A percentile compares a stretch with the other conserved stretches of the same genome.
Conservation (phyloP, 192 early-diverging fungal species). For the Diversispora epigaea region DNA sequence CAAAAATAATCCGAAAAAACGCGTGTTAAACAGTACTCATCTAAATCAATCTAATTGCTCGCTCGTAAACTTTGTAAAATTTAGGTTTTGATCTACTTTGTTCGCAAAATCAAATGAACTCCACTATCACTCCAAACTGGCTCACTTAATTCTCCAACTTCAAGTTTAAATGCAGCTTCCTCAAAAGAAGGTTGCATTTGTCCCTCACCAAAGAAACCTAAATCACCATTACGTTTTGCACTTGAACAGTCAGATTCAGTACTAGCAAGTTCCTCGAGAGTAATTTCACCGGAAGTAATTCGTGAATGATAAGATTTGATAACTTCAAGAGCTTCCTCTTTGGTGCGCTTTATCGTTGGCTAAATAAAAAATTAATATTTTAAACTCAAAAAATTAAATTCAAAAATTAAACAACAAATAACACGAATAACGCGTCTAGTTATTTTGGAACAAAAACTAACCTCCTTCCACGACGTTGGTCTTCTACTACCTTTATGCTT, state of each 20-base stretch:
- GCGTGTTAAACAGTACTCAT: no score
- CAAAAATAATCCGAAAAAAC: no score
- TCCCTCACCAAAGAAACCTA: slow-evolving; percentile 82
- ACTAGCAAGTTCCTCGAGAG: slow-evolving; percentile 71
- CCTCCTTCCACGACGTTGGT: slow-evolving; percentile 90
- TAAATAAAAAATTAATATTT: slow-evolving; percentile 38
- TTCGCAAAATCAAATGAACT: slow-evolving; percentile 90
- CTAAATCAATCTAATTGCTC: no score
- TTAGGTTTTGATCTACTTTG: slow-evolving; percentile 51
- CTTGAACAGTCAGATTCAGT: slow-evolving; percentile 90
- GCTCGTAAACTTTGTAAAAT: no score
- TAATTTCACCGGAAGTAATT: slow-evolving; percentile 62
- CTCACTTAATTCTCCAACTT: slow-evolving; percentile 79
- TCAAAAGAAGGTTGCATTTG: slow-evolving; percentile 94
- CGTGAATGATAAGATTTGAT: slow-evolving; percentile 62
- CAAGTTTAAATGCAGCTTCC: slow-evolving; percentile 77
- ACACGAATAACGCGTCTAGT: background rate
- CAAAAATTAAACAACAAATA: background rate
- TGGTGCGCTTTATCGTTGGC: slow-evolving; percentile 85
- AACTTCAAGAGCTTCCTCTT: slow-evolving; percentile 80
- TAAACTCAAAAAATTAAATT: background rate
- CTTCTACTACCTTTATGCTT: slow-evolving; percentile 84
- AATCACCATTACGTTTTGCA: slow-evolving; percentile 84
- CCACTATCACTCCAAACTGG: slow-evolving; percentile 89
- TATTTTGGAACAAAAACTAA: slow-evolving; percentile 28